Conservation (phyloP, 2,329 filamentous ascomycete genomes). For the Sclerotinia borealis region DNA sequence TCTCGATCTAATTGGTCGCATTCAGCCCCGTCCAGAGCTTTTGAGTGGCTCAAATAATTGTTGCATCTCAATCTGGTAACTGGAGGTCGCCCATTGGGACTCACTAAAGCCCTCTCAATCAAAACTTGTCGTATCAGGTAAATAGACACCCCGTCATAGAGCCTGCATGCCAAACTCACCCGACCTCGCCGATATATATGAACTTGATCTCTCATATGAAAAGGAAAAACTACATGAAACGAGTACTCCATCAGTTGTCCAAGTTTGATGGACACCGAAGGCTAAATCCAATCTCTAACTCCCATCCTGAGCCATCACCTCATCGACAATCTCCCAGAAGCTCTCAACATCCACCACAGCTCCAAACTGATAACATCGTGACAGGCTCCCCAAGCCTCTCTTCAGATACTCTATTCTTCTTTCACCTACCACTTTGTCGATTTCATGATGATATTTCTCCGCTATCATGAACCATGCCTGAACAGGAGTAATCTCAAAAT, state of each 20-base stretch:
- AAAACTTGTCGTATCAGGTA: not conserved
- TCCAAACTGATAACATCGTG: conserved; percentile 27
- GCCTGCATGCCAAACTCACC: not conserved
- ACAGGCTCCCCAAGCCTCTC: conserved; percentile 18
- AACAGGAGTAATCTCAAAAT: conserved; percentile 30
- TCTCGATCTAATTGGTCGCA: not conserved
- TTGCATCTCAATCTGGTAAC: not conserved
- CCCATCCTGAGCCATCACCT: conserved; percentile 5
- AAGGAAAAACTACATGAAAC: not conserved
- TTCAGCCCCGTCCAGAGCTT: not conserved
- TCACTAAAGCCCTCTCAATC: not conserved
- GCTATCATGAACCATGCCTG: conserved; percentile 29
- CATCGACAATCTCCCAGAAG: conserved; percentile 25
- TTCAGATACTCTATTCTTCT: conserved; percentile 20
- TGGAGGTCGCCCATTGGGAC: no score
- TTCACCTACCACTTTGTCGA: conserved; percentile 1
- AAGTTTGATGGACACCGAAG: not conserved
- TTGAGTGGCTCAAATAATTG: not conserved
- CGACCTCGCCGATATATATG: not conserved
- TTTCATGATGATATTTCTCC: conserved; percentile 12
- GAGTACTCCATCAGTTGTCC: not conserved
- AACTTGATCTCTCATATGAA: not conserved
- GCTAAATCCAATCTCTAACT: not conserved
- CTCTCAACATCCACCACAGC: conserved; percentile 24
- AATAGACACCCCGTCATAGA: not conserved